Base-by-base conservation (phyloP, 495 filamentous ascomycete species). In the Ramalina intermedia region DNA sequence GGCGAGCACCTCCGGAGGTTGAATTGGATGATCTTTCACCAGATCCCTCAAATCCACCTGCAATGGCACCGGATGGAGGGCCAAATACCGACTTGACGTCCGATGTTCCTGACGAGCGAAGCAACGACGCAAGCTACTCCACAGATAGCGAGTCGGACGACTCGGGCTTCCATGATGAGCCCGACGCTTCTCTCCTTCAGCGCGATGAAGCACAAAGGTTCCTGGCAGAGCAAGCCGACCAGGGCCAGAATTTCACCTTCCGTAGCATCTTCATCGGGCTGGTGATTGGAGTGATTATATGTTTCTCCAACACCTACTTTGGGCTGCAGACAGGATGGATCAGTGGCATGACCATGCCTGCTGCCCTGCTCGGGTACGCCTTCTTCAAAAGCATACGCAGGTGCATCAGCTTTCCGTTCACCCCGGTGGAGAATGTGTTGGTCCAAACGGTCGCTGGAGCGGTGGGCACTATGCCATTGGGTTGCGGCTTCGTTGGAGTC, bases 261-360 rank as follows among this genome's bases (percentile, higher is more conserved):
- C 82, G 91, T 39, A 87, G 85, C 27, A 68, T 95, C 37, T 58
- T 79, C 24, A 86, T 87, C 45, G 91, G 91, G 35, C 66, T 96
- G 6, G 64, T 75, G 3, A 90, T 96, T 50, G 91, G 91, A 24
- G 73, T 87, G 2, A 69, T 96, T 38, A 94, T 95, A 52, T 88
- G 84, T 54, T 95, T 94, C 66, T 90, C 84, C 23, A 96, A 96
- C 64, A 94, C 85, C 71, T 99, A 96, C 61, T 99, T 96, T 58
- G 93, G 93, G 12, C 72, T 99, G 23, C 93, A 99, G 63, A 96
- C 90, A 3, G 93, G 93, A 57, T 99, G 91, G 90, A 74, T 82
- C 47, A 78, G 72, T 48, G 77, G 80, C 4, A 87, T 87, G 83
- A 72, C 81, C 13, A 96, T 99, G 93, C 93, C 93, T 0, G 82